Conservation (phyloP, 1,139 yeast genomes). For the Zygoascus meyerae region DNA sequence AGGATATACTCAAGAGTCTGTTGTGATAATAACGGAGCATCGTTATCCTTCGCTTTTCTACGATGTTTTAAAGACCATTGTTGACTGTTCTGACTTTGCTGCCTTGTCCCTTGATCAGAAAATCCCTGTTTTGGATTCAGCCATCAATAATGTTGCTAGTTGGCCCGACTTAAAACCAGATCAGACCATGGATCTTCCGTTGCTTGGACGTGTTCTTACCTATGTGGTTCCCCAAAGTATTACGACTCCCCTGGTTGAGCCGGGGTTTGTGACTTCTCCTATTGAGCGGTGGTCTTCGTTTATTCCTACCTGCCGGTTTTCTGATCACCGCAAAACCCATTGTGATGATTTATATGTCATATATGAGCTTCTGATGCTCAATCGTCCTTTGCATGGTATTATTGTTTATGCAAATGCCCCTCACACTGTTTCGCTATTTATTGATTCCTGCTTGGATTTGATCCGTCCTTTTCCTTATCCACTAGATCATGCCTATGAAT, state of each 20-base stretch:
- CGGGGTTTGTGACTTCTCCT: conserved; percentile 17
- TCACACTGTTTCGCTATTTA: conserved; percentile 25
- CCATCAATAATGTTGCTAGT: conserved; percentile 25
- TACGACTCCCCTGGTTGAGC: conserved; percentile 14
- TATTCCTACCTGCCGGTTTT: conserved; percentile 16
- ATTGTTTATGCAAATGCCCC: conserved; percentile 26
- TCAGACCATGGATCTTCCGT: conserved; percentile 22
- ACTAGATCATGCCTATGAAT: conserved; percentile 23
- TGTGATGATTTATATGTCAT: conserved; percentile 23
- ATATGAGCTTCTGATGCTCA: conserved; percentile 25
- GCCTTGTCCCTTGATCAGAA: conserved; percentile 20
- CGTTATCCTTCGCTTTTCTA: conserved; percentile 26
- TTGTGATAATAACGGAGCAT: conserved; percentile 26
- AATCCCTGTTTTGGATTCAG: conserved; percentile 27
- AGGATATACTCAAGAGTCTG: conserved; percentile 29
- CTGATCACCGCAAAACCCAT: conserved; percentile 1
- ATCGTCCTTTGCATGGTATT: conserved; percentile 19
- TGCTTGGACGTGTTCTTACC: conserved; percentile 24
- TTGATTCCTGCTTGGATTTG: conserved; percentile 22
- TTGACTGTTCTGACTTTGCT: conserved; percentile 13
- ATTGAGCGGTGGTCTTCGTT: conserved; percentile 23
- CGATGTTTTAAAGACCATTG: conserved; percentile 22
- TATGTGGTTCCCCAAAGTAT: conserved; percentile 13
- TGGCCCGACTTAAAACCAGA: conserved; percentile 27
- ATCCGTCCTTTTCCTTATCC: conserved; percentile 25